phyloP scores from a whole-genome alignment of 345 rosid species.

The Populus deltoides region DNA sequence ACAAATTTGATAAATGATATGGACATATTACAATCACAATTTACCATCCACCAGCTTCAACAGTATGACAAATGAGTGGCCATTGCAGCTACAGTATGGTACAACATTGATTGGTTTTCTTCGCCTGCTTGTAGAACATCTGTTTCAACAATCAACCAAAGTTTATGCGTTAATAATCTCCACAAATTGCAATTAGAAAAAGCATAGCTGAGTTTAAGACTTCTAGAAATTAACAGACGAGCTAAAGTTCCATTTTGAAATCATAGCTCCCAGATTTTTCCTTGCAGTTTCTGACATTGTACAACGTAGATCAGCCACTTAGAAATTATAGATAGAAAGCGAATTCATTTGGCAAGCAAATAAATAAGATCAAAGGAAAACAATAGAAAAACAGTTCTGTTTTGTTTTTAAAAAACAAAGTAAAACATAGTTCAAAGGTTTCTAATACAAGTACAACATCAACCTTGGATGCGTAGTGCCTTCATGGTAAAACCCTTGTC shows the following conservation, averaged over 20 bases:
- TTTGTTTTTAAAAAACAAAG: neutral
- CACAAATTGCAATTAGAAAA: neutral
- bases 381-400: neutral
- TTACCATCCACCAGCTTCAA: constrained; percentile 13
- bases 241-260: neutral
- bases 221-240: neutral
- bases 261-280: neutral
- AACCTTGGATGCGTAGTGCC: neutral
- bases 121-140: constrained; percentile 99
- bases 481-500: neutral
- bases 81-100: constrained; percentile 57
- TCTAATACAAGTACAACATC: neutral
- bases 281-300: neutral
- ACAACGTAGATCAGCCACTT: neutral
- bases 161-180: constrained; percentile 9
- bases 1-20: constrained; percentile 33
- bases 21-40: constrained; percentile 22
- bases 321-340: neutral
- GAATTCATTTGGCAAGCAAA: neutral
- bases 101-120: constrained; percentile 93
- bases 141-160: constrained; percentile 37
- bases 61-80: constrained; percentile 3
- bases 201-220: neutral
- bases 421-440: neutral
- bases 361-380: neutral